Base-by-base conservation (phyloP, 1,139 yeast genomes). In the Sugiyamaella pinicola region DNA sequence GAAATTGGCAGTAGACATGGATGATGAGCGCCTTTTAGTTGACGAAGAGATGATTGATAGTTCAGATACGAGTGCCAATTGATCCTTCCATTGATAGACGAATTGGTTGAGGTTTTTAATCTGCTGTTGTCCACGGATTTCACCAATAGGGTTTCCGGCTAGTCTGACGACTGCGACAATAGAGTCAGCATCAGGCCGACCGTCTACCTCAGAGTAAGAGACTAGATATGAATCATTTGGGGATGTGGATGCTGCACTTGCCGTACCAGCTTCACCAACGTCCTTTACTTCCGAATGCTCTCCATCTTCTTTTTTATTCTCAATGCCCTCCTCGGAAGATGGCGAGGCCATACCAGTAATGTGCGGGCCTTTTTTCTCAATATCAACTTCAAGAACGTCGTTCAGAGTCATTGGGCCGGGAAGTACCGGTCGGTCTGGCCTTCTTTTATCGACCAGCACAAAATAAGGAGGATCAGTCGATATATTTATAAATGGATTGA, bases 61-160 rank as follows among this genome's bases (percentile, higher is more conserved):
- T 49, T 56, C 38, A 47, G 44, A 35, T 7, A 46, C 42, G 7
- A 37, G 43, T 19, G 49, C 41, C 13, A 65, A 43, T 9, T 61
- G 64, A 31, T 55, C 53, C 26, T 64, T 56, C 69, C 69, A 66
- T 9, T 55, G 55, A n/a, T 64, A 49, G 1, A 57, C 52, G 46
- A 66, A 63, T 24, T 58, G 60, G 3, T 62, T 65, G 43, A 64
- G 51, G 2, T 48, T 42, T 2, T 58, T 49, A n/a, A 55, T 51
- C 9, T 52, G 47, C 19, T 58, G 60, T 15, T 49, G 54, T 12
- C 61, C 53, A 15, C 48, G 46, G 13, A 64, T 56, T 4, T 51
- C 49, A 12, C 73, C 73, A 26, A 69, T 64, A 37, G 58, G 55
- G 15, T 49, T 49, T 33, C 56, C 64, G 33, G 60, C 67, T 26